phyloP scores from a whole-genome alignment of 106 monocot genomes.

The Phalaenopsis aphrodite region DNA sequence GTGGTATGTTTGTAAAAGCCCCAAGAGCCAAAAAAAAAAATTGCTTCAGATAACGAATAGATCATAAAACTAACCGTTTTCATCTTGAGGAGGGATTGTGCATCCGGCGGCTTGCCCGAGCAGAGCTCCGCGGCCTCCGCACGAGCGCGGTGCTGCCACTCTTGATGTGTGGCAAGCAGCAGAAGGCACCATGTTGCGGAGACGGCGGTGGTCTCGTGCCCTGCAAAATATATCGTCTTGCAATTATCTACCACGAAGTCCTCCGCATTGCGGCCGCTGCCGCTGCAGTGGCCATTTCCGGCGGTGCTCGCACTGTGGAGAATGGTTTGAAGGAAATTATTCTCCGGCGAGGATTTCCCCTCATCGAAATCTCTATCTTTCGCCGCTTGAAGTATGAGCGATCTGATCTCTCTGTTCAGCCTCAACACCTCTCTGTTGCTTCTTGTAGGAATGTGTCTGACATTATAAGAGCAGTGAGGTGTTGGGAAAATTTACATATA shows the following conservation, averaged over 20 bases:
- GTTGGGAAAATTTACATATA: too few relatives aligned
- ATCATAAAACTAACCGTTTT: slow-evolving; percentile 30
- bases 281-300: background rate
- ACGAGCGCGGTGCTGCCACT: slow-evolving; percentile 67
- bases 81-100: slow-evolving; percentile 40
- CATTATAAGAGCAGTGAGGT: too few relatives aligned
- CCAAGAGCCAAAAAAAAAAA: background rate
- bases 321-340: slow-evolving; percentile 44
- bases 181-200: slow-evolving; percentile 66
- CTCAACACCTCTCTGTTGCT: slow-evolving; percentile 39
- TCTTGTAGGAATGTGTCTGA: slow-evolving; percentile 44
- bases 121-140: slow-evolving; percentile 45
- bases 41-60: too few relatives aligned
- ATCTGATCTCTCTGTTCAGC: slow-evolving; percentile 35
- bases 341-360: background rate
- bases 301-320: slow-evolving; percentile 16
- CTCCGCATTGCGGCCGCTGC: slow-evolving; percentile 10
- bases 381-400: slow-evolving; percentile 30
- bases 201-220: slow-evolving; percentile 56
- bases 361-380: slow-evolving; percentile 15
- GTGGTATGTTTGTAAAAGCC: too few relatives aligned
- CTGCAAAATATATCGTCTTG: slow-evolving; percentile 83
- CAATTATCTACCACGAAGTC: slow-evolving; percentile 71
- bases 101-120: slow-evolving; percentile 14
- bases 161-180: slow-evolving; percentile 46